phyloP scores from a whole-genome alignment of 192 early-diverging fungal genomes.

The Phycomyces nitens region DNA sequence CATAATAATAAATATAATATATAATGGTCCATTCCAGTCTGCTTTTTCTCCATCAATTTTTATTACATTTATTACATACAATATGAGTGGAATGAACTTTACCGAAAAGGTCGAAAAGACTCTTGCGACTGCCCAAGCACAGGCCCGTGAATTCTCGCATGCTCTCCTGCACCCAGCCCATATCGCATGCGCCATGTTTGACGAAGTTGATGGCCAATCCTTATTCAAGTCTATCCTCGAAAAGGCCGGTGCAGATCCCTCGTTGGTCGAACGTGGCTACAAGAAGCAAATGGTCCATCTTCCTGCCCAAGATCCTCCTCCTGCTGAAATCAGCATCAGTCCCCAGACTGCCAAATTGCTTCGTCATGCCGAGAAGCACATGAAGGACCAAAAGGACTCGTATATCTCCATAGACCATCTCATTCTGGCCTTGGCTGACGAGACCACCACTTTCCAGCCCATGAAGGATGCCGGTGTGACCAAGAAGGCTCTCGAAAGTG shows the following conservation, averaged over 20 bases:
- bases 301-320: conserved; percentile 85
- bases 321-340: conserved; percentile 64
- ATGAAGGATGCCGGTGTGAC: conserved; percentile 68
- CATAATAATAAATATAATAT: neutral
- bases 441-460: conserved; percentile 53
- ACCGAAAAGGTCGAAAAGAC: conserved; percentile 84
- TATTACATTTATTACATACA: neutral
- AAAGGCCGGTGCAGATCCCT: conserved; percentile 82
- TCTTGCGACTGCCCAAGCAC: conserved; percentile 56
- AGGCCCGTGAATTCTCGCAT: conserved; percentile 75
- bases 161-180: conserved; percentile 79
- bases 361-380: conserved; percentile 71
- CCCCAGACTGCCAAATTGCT: conserved; percentile 61
- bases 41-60: too few species aligned
- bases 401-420: conserved; percentile 88
- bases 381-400: conserved; percentile 86
- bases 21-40: neutral
- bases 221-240: conserved; percentile 73
- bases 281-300: conserved; percentile 75
- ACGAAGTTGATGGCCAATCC: conserved; percentile 76
- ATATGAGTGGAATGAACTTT: conserved; percentile 64
- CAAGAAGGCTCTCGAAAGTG: conserved; percentile 68
- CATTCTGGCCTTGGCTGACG: conserved; percentile 77
- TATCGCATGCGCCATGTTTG: conserved; percentile 74
- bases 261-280: conserved; percentile 69